Evolutionary conservation across 306 rosid species (phyloP).

Genomic region (Prunus padus): DNA sequence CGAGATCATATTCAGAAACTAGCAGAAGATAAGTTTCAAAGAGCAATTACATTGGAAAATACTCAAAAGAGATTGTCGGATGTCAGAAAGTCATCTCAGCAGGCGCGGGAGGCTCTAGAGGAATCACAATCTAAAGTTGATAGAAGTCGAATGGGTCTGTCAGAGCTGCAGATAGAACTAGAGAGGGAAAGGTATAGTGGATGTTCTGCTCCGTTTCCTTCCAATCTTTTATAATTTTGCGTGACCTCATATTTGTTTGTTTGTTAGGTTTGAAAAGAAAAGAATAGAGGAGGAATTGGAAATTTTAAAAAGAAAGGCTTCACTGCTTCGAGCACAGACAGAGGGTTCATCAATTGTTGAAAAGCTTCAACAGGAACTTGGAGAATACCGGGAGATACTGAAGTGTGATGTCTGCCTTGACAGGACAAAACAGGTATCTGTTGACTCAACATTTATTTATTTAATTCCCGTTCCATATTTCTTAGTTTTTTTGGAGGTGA

Average conservation of each 20-base stretch:
- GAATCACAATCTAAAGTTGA: constrained; percentile 59
- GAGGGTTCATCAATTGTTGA: constrained; percentile 70
- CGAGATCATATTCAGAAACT: constrained; percentile 69
- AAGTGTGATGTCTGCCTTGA: constrained; percentile 87
- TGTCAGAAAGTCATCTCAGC: constrained; percentile 59
- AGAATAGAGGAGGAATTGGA: constrained; percentile 77
- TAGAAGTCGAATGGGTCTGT: constrained; percentile 45
- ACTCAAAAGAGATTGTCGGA: constrained; percentile 64
- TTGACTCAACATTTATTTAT: not conserved
- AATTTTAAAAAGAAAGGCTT: constrained; percentile 63
- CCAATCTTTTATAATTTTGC: not conserved
- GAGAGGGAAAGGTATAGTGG: constrained; percentile 79
- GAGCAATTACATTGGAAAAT: constrained; percentile 52
- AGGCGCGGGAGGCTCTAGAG: constrained; percentile 52
- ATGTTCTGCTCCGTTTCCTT: constrained; percentile 3
- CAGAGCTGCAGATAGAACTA: constrained; percentile 66
- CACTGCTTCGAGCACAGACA: constrained; percentile 52
- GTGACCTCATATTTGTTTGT: constrained; percentile 7
- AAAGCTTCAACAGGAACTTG: constrained; percentile 81
- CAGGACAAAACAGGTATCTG: constrained; percentile 80
- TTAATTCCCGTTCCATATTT: not conserved
- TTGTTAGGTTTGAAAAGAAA: constrained; percentile 66
- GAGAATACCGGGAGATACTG: constrained; percentile 78
- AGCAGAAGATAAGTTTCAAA: constrained; percentile 54
- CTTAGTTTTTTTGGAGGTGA: not conserved